phyloP scores from a whole-genome alignment of 495 filamentous ascomycete genomes.

The Apodospora peruviana region DNA sequence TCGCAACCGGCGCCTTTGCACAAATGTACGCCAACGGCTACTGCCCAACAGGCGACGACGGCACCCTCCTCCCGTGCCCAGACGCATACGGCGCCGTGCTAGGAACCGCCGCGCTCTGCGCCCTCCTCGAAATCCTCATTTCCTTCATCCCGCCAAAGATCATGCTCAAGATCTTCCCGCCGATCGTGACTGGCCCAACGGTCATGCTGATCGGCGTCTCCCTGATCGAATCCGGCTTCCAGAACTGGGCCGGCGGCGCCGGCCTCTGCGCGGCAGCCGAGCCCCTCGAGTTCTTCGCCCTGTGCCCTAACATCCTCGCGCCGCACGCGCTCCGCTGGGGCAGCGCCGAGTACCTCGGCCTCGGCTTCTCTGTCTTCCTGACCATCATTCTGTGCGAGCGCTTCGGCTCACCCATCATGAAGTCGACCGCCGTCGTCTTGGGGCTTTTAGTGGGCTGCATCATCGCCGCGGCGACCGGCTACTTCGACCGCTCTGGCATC shows the following conservation, averaged over 20 bases:
- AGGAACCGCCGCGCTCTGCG: slow-evolving; percentile 66
- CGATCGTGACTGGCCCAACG: slow-evolving; percentile 81
- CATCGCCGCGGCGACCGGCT: slow-evolving; percentile 76
- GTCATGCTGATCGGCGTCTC: slow-evolving; percentile 64
- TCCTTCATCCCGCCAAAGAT: slow-evolving; percentile 66
- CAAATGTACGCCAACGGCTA: slow-evolving; percentile 85
- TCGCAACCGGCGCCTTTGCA: slow-evolving; percentile 66
- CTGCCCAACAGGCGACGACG: slow-evolving; percentile 60
- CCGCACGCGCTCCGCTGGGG: slow-evolving; percentile 87
- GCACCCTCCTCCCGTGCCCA: slow-evolving; percentile 70
- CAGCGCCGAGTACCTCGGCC: slow-evolving; percentile 72
- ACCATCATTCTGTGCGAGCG: slow-evolving; percentile 85
- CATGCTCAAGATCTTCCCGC: slow-evolving; percentile 77
- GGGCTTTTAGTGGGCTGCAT: slow-evolving; percentile 84
- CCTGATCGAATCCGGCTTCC: slow-evolving; percentile 70
- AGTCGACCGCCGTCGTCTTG: slow-evolving; percentile 66
- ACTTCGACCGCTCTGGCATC: slow-evolving; percentile 71
- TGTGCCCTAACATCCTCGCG: slow-evolving; percentile 67
- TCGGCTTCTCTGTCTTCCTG: slow-evolving; percentile 87
- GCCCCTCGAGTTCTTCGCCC: slow-evolving; percentile 46
- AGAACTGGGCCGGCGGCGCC: slow-evolving; percentile 79
- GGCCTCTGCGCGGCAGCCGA: slow-evolving; percentile 56
- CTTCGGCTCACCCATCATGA: slow-evolving; percentile 66
- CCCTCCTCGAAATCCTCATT: slow-evolving; percentile 67
- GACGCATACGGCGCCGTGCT: slow-evolving; percentile 80